Evolutionary conservation across 371 early-diverging fungal genomes (phyloP), one percentile per base, ranked within the genome.

Genomic region (Umbelopsis sp.): DNA sequence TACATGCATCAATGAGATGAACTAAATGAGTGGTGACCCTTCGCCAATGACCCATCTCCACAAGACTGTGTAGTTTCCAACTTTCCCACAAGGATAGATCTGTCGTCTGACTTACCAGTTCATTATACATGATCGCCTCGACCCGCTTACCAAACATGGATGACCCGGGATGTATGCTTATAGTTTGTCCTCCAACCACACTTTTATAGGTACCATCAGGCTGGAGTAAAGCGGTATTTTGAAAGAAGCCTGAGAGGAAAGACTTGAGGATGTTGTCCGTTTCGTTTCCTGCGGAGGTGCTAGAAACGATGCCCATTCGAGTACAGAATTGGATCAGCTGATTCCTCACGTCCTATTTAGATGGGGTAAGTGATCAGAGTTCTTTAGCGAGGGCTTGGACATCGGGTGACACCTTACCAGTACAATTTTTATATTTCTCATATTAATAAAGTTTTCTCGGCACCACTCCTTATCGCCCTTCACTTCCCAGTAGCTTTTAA

Each of bases 71-170:
- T 20, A 1, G 16, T 16, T 20, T 48, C 48, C 48, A n/a, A 48
- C 48, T 48, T 57, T 57, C 57, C 57, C 57, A 57, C 57, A 57
- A 35, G 18, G 57, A 57, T 18, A 57, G 3, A 5, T 1, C 11
- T 12, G 6, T 18, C 48, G 37, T 57, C 29, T 57, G 57, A 69
- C 70, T 73, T 72, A 91, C 97, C 52, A 95, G 85, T 79, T 99
- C 98, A 72, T 97, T 94, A 80, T 96, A 99, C 73, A 99, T 80
- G 44, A 99, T 86, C 10, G 92, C 91, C 65, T 92, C 91, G 0
- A 83, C 80, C 35, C 88, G 90, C 79, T 87, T 91, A 22, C 87
- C 87, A 83, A 94, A 95, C 80, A 97, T 81, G 41, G 92, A 87
- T 25, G 94, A 93, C 0, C 90, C 89, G 38, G 96, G 98, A 78